Conservation (phyloP, 768 basidiomycete genomes). For the Dioszegia crocea region DNA sequence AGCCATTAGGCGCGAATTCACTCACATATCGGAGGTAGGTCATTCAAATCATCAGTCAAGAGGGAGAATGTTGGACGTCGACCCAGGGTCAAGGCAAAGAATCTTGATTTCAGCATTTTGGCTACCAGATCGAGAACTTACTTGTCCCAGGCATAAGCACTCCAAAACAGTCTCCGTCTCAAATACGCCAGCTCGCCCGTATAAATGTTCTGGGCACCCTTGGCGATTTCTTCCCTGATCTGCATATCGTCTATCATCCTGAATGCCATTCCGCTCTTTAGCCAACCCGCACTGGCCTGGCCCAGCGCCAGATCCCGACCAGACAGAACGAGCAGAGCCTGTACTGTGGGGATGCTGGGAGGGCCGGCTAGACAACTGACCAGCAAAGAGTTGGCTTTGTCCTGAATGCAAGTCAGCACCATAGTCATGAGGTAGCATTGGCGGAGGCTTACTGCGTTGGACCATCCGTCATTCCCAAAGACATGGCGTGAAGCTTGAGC, state of each 20-base stretch:
- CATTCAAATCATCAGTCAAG: not conserved
- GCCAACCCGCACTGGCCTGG: slow-evolving; percentile 1
- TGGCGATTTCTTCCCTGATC: not conserved
- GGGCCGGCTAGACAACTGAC: not conserved
- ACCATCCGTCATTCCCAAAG: not conserved
- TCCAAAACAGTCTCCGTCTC: slow-evolving; percentile 7
- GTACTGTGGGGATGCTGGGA: slow-evolving; percentile 1
- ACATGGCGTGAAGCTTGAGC: slow-evolving; percentile 7
- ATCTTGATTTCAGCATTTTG: not conserved
- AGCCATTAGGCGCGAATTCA: not conserved
- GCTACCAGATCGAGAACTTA: not conserved
- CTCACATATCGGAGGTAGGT: not conserved
- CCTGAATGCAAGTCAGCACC: not conserved
- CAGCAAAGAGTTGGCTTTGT: slow-evolving; percentile 5
- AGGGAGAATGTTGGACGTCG: slow-evolving; percentile 7
- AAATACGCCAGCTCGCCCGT: not conserved
- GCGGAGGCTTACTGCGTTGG: not conserved
- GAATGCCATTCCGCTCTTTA: slow-evolving; percentile 12
- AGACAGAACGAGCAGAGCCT: slow-evolving; percentile 9
- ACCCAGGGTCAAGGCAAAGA: slow-evolving; percentile 9
- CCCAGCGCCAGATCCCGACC: slow-evolving; percentile 4
- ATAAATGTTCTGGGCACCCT: not conserved
- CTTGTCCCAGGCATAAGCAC: slow-evolving; percentile 13
- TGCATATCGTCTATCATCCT: slow-evolving; percentile 9
- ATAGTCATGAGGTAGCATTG: too few relatives aligned